Percentiles rank a stretch among this genome's conserved stretches.
phyloP scores from a whole-genome alignment of 208 protist species.

The Trypanosoma cruzi region DNA sequence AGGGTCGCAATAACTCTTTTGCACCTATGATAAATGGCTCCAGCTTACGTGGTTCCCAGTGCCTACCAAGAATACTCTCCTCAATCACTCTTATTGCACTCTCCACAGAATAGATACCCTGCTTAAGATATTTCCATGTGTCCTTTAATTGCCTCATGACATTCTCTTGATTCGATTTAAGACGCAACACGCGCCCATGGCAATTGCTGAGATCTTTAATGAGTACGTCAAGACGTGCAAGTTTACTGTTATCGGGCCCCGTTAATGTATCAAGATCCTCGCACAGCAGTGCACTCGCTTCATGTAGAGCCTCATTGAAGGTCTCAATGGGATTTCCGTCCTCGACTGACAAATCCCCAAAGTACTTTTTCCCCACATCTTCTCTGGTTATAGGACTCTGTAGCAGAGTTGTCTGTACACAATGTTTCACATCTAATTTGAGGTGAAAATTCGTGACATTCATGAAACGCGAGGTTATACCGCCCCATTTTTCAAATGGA shows the following conservation, averaged over 20 bases:
- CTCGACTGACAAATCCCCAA: conserved; percentile 22
- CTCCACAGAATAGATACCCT: conserved; percentile 37
- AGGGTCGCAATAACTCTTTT: conserved; percentile 33
- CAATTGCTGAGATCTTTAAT: conserved; percentile 57
- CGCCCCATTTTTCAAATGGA: background rate
- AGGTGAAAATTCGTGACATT: conserved; percentile 30
- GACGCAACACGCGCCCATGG: conserved; percentile 51
- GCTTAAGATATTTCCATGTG: conserved; percentile 52
- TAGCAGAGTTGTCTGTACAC: conserved; percentile 15
- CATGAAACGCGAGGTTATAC: conserved; percentile 11
- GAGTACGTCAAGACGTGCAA: conserved; percentile 48
- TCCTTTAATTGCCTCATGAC: conserved; percentile 43
- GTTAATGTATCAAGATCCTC: conserved; percentile 48
- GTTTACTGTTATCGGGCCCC: background rate
- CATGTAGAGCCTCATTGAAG: conserved; percentile 38
- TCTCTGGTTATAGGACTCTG: conserved; percentile 8
- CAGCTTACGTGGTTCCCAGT: conserved; percentile 49
- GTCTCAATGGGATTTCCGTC: conserved; percentile 36
- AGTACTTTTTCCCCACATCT: conserved; percentile 22
- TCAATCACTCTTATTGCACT: conserved; percentile 54
- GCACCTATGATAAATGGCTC: conserved; percentile 52
- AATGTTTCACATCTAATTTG: background rate
- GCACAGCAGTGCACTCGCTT: conserved; percentile 32
- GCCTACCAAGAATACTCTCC: conserved; percentile 54
- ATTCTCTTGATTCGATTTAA: conserved; percentile 42